These are phyloP conservation scores for Schizophyllum commune DNA, from an alignment of 1,284 basidiomycete genomes.

Conservation along the genomic window DNA sequence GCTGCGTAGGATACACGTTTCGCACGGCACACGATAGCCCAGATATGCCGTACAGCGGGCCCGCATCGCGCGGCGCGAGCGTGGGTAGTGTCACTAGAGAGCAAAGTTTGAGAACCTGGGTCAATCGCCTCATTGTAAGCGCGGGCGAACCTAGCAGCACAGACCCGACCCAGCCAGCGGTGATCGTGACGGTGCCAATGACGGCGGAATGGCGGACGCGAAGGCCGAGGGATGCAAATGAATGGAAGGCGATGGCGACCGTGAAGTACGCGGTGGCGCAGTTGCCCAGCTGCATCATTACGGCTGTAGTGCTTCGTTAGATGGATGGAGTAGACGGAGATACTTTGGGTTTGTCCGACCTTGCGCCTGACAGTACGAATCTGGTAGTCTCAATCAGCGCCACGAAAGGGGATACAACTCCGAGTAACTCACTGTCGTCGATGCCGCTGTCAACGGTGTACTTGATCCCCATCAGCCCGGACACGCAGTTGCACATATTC, in stretches of 20 bases:
- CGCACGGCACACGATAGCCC: slow-evolving; percentile 47
- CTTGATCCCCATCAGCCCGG: slow-evolving; percentile 42
- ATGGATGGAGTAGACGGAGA: neutral
- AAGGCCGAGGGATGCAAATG: slow-evolving; percentile 57
- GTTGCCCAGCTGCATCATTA: slow-evolving; percentile 55
- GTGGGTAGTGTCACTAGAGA: slow-evolving; percentile 10
- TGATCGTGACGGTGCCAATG: slow-evolving; percentile 34
- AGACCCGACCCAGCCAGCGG: slow-evolving; percentile 48
- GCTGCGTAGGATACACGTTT: slow-evolving; percentile 28
- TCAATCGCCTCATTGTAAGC: neutral
- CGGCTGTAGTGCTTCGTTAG: slow-evolving; percentile 23
- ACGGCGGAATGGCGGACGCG: slow-evolving; percentile 42
- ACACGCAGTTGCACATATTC: slow-evolving; percentile 43
- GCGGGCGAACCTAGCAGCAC: slow-evolving; percentile 35
- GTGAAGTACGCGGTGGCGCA: slow-evolving; percentile 59
- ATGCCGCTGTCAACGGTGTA: slow-evolving; percentile 41
- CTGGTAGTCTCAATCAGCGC: slow-evolving; percentile 15
- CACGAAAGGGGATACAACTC: neutral
- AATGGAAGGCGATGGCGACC: slow-evolving; percentile 56
- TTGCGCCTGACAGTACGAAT: slow-evolving; percentile 43
- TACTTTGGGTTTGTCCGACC: slow-evolving; percentile 28
- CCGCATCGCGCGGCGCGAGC: slow-evolving; percentile 17
- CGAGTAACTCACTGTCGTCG: slow-evolving; percentile 35
- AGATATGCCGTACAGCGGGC: slow-evolving; percentile 42
- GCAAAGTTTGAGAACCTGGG: neutral